Conservation (phyloP, 495 filamentous ascomycete species). For the Neurospora sp. region DNA sequence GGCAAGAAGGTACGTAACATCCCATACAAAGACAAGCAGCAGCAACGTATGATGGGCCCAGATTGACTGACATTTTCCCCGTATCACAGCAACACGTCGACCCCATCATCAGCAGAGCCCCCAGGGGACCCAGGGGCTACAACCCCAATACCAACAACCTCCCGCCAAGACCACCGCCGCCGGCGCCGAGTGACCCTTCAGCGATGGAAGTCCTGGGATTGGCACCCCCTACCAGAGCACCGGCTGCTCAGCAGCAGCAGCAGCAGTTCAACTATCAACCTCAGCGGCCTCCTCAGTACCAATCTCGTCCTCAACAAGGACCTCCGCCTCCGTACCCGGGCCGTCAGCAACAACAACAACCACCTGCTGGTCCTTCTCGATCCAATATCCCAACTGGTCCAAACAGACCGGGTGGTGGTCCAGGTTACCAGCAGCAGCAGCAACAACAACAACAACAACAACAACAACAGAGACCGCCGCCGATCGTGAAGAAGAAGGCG, state of each 20-base stretch:
- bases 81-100: background rate
- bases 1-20: constrained; percentile 19
- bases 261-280: background rate
- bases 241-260: background rate
- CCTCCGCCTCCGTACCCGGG: constrained; percentile 9
- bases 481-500: constrained; percentile 22
- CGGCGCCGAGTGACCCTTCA: constrained; percentile 16
- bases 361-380: background rate
- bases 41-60: background rate
- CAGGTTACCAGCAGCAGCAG: background rate
- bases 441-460: background rate
- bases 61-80: background rate
- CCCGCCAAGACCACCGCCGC: background rate
- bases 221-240: constrained; percentile 9
- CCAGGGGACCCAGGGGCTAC: constrained; percentile 1
- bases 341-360: background rate
- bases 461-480: background rate
- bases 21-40: background rate
- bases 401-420: constrained; percentile 1
- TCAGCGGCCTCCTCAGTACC: background rate
- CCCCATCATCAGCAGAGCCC: constrained; percentile 1
- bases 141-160: background rate
- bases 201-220: constrained; percentile 24
- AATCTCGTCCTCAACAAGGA: constrained; percentile 1
- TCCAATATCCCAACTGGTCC: background rate